phyloP scores from a whole-genome alignment of 768 basidiomycete genomes.

The Hygrophoropsis aurantiaca region DNA sequence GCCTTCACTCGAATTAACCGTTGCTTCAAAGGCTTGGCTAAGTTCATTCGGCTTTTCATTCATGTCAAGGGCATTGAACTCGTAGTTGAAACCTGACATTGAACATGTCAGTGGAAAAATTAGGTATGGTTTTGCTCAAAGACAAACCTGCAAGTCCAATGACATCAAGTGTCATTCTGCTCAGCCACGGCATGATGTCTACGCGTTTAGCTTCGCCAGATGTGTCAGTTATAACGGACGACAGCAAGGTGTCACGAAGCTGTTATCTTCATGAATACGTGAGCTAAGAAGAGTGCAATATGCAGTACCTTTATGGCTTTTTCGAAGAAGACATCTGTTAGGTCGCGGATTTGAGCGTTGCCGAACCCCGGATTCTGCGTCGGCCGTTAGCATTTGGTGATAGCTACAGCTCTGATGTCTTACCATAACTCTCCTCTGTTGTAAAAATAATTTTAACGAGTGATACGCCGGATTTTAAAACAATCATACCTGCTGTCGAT shows the following conservation, averaged over 20 bases:
- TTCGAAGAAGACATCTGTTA: constrained; percentile 55
- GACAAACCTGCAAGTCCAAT: constrained; percentile 34
- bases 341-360: constrained; percentile 48
- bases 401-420: not conserved
- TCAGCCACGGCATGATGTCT: constrained; percentile 27
- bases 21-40: constrained; percentile 23
- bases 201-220: constrained; percentile 12
- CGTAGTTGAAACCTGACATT: constrained; percentile 36
- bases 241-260: constrained; percentile 45
- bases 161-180: constrained; percentile 33
- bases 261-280: constrained; percentile 10
- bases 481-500: constrained; percentile 28
- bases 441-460: too few species aligned
- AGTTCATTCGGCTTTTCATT: constrained; percentile 29
- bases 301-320: constrained; percentile 47
- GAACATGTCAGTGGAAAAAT: not conserved
- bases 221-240: constrained; percentile 24
- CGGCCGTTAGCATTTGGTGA: not conserved
- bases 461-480: too few species aligned
- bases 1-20: constrained; percentile 10
- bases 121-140: too few species aligned
- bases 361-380: constrained; percentile 62
- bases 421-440: not conserved
- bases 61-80: constrained; percentile 31
- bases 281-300: not conserved